Conservation (phyloP, 164 flowering plant genomes). For the Aristolochia fimbriata region DNA sequence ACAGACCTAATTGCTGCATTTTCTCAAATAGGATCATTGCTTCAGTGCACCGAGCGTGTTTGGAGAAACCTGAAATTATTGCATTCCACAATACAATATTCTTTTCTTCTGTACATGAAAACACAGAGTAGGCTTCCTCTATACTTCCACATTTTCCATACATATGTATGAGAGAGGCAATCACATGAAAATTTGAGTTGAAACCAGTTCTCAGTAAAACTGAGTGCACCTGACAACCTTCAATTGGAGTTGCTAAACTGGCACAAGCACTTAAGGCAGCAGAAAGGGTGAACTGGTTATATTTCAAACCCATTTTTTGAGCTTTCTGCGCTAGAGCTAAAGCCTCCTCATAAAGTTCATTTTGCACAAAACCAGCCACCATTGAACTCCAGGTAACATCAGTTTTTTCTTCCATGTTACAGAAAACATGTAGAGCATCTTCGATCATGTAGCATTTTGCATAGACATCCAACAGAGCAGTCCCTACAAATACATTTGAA, state of each 20-base stretch:
- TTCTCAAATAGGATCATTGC: slow-evolving; percentile 72
- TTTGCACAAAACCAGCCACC: slow-evolving; percentile 72
- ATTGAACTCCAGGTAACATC: slow-evolving; percentile 87
- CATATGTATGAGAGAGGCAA: slow-evolving; percentile 75
- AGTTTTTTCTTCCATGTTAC: slow-evolving; percentile 45
- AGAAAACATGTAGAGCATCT: slow-evolving; percentile 49
- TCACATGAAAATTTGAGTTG: slow-evolving; percentile 34
- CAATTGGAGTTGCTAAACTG: slow-evolving; percentile 54
- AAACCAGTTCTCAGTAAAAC: slow-evolving; percentile 44
- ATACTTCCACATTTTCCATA: slow-evolving; percentile 75
- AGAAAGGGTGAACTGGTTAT: slow-evolving; percentile 48
- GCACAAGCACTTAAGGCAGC: slow-evolving; percentile 72
- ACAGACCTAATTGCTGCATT: slow-evolving; percentile 59
- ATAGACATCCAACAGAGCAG: slow-evolving; percentile 79
- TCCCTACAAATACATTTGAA: slow-evolving; percentile 59
- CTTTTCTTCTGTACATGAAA: slow-evolving; percentile 31
- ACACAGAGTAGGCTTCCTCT: slow-evolving; percentile 48
- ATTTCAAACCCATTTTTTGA: slow-evolving; percentile 28
- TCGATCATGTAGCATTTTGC: slow-evolving; percentile 47
- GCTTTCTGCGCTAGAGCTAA: slow-evolving; percentile 36
- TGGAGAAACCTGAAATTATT: slow-evolving; percentile 81
- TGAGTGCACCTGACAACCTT: slow-evolving; percentile 73
- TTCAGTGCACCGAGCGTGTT: slow-evolving; percentile 48
- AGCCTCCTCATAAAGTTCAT: slow-evolving; percentile 69
- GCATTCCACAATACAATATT: slow-evolving; percentile 67